Base-by-base conservation (phyloP, 1,284 basidiomycete genomes). In the Xerocomus minutiporus region DNA sequence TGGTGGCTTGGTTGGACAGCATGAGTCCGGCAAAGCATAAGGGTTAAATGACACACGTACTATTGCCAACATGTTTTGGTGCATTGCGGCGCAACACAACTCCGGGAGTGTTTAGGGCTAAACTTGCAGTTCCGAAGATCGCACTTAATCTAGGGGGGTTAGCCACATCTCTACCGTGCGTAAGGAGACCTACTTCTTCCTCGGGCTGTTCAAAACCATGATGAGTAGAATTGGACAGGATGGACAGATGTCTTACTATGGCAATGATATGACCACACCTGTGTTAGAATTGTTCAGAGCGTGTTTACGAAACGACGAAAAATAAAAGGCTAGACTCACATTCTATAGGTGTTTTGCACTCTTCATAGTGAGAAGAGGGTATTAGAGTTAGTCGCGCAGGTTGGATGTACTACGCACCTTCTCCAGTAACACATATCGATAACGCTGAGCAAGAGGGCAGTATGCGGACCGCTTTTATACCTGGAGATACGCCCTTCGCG, bases 61-160 rank as follows among this genome's bases (percentile, higher is more conserved):
- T 86, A 86, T 67, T 88, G 85, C 82, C 83, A 87, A 65, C 85
- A 88, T 50, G 72, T 76, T 56, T 75, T 65, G 53, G 67, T 76
- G 63, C 85, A 88, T 41, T 64, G 53, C 11, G 80, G 80, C 5
- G 78, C 75, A 35, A 56, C 51, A 63, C 84, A 86, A 39, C 68
- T 65, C 34, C 54, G 59, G 31, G 83, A 75, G 65, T 88, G 85
- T 32, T 64, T 72, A 8, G 78, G 75, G 61, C 85, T 87, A 65
- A 88, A 86, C 67, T 77, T 83, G 72, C 86, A 88, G 51, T 71
- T 77, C 34, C 69, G 61, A 48, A 78, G 68, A 58, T 80, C 76
- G 59, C 86, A 87, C 61, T 80, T 79, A 61, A 88, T 83, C 85
- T 88, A 46, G 38, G 48, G 12, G 31, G 45, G 48, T 58, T 31